Conservation (phyloP, 768 basidiomycete genomes). For the Xanthoconium purpureum region DNA sequence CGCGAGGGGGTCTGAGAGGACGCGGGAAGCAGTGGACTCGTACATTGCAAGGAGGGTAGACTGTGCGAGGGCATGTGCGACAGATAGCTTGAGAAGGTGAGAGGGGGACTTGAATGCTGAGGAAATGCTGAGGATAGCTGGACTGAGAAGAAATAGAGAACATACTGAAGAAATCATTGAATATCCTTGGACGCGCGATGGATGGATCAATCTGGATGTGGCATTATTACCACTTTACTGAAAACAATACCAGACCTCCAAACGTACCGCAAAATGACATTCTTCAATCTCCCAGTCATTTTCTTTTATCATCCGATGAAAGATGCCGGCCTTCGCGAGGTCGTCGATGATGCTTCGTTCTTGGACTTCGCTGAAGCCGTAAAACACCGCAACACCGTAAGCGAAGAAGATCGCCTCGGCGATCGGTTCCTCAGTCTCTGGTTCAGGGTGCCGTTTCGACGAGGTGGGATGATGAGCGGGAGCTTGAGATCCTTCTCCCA, state of each 20-base stretch:
- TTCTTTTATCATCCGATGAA: constrained; percentile 59
- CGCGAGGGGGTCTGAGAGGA: constrained; percentile 74
- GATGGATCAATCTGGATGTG: constrained; percentile 68
- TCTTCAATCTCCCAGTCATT: constrained; percentile 90
- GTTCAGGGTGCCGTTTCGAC: neutral
- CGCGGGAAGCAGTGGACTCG: constrained; percentile 72
- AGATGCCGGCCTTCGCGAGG: constrained; percentile 63
- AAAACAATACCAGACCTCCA: neutral
- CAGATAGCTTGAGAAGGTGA: constrained; percentile 87
- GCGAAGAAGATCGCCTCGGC: constrained; percentile 79
- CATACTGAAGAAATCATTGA: constrained; percentile 95
- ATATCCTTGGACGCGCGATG: constrained; percentile 86
- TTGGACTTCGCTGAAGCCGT: constrained; percentile 76
- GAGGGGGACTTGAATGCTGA: constrained; percentile 89
- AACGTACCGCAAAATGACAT: constrained; percentile 76
- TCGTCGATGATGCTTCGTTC: constrained; percentile 86
- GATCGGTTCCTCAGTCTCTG: constrained; percentile 41
- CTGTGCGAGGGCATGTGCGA: constrained; percentile 92
- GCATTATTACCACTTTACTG: neutral
- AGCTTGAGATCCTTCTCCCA: constrained; percentile 3
- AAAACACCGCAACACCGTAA: constrained; percentile 91
- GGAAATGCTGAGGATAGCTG: neutral
- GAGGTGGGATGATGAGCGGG: constrained; percentile 1
- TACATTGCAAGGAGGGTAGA: constrained; percentile 89
- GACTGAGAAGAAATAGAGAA: neutral